These are phyloP conservation scores for Kodamaea derodonti DNA, from an alignment of 1,139 yeast species.

Conservation along the genomic window DNA sequence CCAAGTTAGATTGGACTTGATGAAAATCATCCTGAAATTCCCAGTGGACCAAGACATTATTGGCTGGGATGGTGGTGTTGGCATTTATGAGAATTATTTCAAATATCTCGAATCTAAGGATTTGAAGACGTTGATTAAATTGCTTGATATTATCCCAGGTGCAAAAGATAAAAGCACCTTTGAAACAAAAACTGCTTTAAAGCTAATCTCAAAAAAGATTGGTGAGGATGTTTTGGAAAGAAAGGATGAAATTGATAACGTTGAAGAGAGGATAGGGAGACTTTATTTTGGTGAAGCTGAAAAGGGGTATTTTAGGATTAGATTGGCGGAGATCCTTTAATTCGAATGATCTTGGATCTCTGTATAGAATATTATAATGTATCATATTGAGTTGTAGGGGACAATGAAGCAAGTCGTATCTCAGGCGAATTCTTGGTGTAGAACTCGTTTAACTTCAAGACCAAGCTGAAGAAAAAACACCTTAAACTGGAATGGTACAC, in stretches of 20 bases:
- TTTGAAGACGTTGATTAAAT: constrained; percentile 14
- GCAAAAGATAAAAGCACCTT: constrained; percentile 26
- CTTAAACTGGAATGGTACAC: no score
- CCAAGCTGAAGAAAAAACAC: no score
- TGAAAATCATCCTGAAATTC: constrained; percentile 1
- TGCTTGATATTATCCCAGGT: constrained; percentile 45
- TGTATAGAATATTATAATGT: no score
- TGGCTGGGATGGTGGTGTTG: constrained; percentile 62
- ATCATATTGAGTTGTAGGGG: no score
- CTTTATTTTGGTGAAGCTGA: constrained; percentile 50
- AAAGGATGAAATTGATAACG: constrained; percentile 11
- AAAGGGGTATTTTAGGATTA: constrained; percentile 29
- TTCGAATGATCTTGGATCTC: no score
- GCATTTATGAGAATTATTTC: constrained; percentile 49
- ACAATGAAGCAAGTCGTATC: no score
- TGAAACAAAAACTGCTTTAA: constrained; percentile 43
- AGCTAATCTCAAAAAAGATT: constrained; percentile 48
- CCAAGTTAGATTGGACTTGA: constrained; percentile 20
- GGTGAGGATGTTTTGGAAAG: constrained; percentile 36
- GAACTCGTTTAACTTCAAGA: no score
- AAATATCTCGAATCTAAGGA: constrained; percentile 21
- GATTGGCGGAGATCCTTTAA: no score
- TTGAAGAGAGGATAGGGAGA: constrained; percentile 24
- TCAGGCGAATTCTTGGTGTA: no score
- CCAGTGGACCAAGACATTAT: constrained; percentile 43